Percentiles rank a stretch among this genome's conserved stretches.
These are phyloP conservation scores for Colletotrichum eleusines DNA, from an alignment of 2,329 filamentous ascomycete species.

Conservation along the genomic window DNA sequence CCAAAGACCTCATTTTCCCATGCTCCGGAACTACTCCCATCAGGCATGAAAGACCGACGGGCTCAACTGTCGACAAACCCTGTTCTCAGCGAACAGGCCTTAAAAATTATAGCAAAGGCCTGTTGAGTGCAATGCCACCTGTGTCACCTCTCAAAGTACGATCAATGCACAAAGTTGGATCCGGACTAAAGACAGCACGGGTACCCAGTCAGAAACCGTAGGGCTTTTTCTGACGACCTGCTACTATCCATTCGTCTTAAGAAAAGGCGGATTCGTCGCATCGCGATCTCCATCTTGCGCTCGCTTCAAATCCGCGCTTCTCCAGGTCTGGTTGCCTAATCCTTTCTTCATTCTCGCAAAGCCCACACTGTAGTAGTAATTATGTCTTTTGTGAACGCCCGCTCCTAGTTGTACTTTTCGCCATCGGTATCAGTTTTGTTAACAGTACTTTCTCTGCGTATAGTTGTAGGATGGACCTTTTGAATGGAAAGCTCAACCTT, in stretches of 20 bases:
- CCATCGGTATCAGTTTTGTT: fast-evolving
- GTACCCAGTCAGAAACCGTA: neutral
- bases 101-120: constrained; percentile 17
- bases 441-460: fast-evolving
- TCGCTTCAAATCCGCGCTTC: neutral
- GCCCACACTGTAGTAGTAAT: neutral
- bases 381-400: too few species aligned
- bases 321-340: fast-evolving
- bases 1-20: neutral
- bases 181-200: neutral
- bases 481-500: too few species aligned
- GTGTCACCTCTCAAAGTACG: too few species aligned
- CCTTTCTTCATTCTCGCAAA: neutral
- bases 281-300: too few species aligned
- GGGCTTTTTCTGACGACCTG: neutral
- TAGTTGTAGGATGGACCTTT: too few species aligned
- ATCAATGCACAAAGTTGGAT: neutral
- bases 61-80: constrained; percentile 9
- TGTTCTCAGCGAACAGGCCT: constrained; percentile 5
- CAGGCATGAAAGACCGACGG: constrained; percentile 11
- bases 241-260: neutral
- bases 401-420: neutral
- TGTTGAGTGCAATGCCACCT: neutral
- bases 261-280: neutral
- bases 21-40: neutral